A percentile compares a stretch with the other conserved stretches of the same genome.
These are phyloP conservation scores for Arabidopsis thaliana DNA, from an alignment of 345 rosid genomes.

Conservation along the genomic window DNA sequence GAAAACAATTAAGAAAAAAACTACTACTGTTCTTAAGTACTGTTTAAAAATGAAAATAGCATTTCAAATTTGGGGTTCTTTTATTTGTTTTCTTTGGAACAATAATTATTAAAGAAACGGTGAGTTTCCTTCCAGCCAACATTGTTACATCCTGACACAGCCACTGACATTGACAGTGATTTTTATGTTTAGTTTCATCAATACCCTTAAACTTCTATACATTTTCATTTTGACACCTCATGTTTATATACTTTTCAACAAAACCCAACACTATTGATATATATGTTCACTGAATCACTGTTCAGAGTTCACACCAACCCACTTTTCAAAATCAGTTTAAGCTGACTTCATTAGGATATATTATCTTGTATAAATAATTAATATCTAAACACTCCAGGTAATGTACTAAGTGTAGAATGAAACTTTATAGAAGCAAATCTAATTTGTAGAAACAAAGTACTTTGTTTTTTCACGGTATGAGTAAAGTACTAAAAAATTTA, in stretches of 20 bases:
- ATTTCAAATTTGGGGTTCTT: background rate
- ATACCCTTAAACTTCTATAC: slow-evolving; percentile 10
- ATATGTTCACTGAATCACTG: background rate
- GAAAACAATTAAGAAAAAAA: background rate
- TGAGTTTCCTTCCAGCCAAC: slow-evolving; percentile 49
- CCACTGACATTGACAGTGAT: slow-evolving; percentile 47
- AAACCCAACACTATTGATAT: slow-evolving; percentile 9
- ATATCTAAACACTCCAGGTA: background rate
- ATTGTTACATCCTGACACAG: slow-evolving; percentile 42
- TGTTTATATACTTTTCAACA: slow-evolving; percentile 11
- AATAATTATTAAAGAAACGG: slow-evolving; percentile 38
- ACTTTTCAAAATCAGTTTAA: slow-evolving; percentile 7
- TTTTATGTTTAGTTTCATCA: slow-evolving; percentile 20
- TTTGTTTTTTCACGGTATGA: slow-evolving; percentile 3
- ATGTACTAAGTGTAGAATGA: slow-evolving; percentile 6
- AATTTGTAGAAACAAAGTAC: slow-evolving; percentile 1
- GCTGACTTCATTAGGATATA: background rate
- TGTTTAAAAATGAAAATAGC: no score
- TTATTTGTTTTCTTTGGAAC: background rate
- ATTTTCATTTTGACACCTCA: slow-evolving; percentile 6
- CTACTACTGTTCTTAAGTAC: background rate
- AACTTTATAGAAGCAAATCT: background rate
- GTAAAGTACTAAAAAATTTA: slow-evolving; percentile 4
- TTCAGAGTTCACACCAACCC: slow-evolving; percentile 12
- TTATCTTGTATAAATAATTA: background rate